Evolutionary conservation across 169 alveolate genomes (phyloP), one percentile per base, ranked within the genome.

Genomic region (Neospora caninum): DNA sequence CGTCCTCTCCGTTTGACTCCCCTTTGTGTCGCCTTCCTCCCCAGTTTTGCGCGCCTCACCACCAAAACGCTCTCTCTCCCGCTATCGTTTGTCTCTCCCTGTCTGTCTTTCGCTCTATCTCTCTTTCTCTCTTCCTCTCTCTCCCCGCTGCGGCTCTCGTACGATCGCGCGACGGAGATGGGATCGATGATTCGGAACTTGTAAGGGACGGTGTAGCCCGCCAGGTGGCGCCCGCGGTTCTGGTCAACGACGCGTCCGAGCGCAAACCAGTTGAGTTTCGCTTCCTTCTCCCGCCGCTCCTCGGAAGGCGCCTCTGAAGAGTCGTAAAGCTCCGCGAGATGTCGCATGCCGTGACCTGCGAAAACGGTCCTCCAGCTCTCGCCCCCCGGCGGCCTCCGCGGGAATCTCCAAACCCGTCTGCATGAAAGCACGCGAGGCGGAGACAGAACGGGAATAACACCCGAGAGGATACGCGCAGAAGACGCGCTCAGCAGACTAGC

Each of bases 121-220:
- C 58, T 49, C 58, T 49, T 49, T 13, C 58, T 49, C 58, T 49
- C 58, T 4, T 49, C 58, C 58, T 7, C 58, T 13, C 4, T 49
- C 13, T 49, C 22, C 13, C 22, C 13, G 58, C 58, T 13, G 4
- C 58, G 58, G 4, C 13, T 13, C 22, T 13, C 58, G 58, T 64
- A 64, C 73, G 73, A 36, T 9, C n/a, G 1, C n/a, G 84, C 43
- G 39, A 36, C 84, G 10, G 84, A 31, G 42, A 36, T 31, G 42
- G 42, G 84, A 41, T 82, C 89, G 41, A 29, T 82, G 53, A 82
- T 82, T 22, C 89, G 64, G 41, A 82, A 82, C 67, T 82, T 82
- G 64, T 82, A 82, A 7, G 89, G 89, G 13, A 82, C 89, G 22
- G 64, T 43, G 41, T 82, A 43, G 54, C 89, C 89, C 2, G 43